Percentiles rank a stretch among this genome's conserved stretches.
Conservation (phyloP, 352 stramenopile species). For the Globisporangium echinulatum region DNA sequence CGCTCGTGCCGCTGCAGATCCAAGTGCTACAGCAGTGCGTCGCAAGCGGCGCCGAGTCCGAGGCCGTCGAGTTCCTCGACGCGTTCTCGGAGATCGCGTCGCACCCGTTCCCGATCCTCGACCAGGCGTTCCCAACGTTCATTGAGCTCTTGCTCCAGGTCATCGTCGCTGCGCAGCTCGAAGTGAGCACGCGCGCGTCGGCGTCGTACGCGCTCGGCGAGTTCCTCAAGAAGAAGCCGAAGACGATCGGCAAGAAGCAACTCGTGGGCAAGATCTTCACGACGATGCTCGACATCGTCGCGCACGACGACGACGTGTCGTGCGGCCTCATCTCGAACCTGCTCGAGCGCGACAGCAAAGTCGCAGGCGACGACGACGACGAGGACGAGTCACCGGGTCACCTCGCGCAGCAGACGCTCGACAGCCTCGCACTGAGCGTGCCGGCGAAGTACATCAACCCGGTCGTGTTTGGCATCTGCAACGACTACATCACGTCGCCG, state of each 20-base stretch:
- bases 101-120: constrained; percentile 79
- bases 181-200: constrained; percentile 71
- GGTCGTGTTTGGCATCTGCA: constrained; percentile 70
- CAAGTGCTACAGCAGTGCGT: constrained; percentile 84
- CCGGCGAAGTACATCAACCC: constrained; percentile 80
- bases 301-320: constrained; percentile 66
- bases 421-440: constrained; percentile 75
- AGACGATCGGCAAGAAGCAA: constrained; percentile 83
- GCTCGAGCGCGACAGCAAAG: constrained; percentile 58
- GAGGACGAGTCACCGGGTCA: constrained; percentile 78
- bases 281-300: constrained; percentile 82
- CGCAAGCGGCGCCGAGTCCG: constrained; percentile 57
- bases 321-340: constrained; percentile 82
- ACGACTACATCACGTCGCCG: constrained; percentile 87
- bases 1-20: constrained; percentile 79
- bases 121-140: constrained; percentile 72
- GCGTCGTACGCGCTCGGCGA: constrained; percentile 79
- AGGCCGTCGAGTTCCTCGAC: constrained; percentile 85
- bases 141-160: constrained; percentile 83
- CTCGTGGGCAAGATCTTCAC: constrained; percentile 81
- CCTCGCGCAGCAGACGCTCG: constrained; percentile 79
- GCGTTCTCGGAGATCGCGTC: constrained; percentile 83
- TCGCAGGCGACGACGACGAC: constrained; percentile 45
- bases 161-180: constrained; percentile 65
- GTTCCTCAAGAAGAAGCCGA: constrained; percentile 87